Evolutionary conservation across 2,329 filamentous ascomycete species (phyloP).

Genomic region (Phyllosticta citriasiana): DNA sequence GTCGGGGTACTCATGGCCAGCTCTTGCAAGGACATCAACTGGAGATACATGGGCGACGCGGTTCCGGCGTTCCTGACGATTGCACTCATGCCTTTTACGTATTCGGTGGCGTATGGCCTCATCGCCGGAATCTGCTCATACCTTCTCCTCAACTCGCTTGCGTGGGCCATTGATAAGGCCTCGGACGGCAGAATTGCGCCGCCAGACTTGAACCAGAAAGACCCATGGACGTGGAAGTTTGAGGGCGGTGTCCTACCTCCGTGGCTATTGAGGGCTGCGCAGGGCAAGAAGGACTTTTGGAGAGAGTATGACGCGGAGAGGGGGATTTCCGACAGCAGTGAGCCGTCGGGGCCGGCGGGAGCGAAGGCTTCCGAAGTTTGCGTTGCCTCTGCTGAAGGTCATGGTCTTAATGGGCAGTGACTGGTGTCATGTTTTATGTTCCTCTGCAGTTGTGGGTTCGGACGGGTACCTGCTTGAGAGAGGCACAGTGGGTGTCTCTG

Average conservation of each 20-base stretch:
- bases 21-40: constrained; percentile 75
- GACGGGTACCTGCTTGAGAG: no score
- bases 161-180: constrained; percentile 57
- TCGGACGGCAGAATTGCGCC: constrained; percentile 63
- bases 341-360: background rate
- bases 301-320: constrained; percentile 10
- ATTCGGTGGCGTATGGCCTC: constrained; percentile 77
- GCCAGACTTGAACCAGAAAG: constrained; percentile 64
- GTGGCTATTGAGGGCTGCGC: constrained; percentile 55
- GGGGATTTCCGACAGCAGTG: background rate
- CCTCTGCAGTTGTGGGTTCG: background rate
- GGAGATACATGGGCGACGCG: constrained; percentile 74
- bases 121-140: constrained; percentile 74
- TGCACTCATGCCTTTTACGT: constrained; percentile 80
- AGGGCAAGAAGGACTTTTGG: constrained; percentile 70
- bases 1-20: constrained; percentile 83
- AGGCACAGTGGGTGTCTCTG: no score
- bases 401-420: background rate
- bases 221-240: constrained; percentile 70
- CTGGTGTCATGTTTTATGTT: background rate
- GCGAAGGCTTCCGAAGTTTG: background rate
- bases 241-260: constrained; percentile 65
- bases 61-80: constrained; percentile 79
- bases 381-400: background rate
- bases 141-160: constrained; percentile 60